A percentile compares a stretch with the other conserved stretches of the same genome.
Evolutionary conservation across 768 basidiomycete species (phyloP).

Genomic region (Porphyrellus cyaneotinctus): DNA sequence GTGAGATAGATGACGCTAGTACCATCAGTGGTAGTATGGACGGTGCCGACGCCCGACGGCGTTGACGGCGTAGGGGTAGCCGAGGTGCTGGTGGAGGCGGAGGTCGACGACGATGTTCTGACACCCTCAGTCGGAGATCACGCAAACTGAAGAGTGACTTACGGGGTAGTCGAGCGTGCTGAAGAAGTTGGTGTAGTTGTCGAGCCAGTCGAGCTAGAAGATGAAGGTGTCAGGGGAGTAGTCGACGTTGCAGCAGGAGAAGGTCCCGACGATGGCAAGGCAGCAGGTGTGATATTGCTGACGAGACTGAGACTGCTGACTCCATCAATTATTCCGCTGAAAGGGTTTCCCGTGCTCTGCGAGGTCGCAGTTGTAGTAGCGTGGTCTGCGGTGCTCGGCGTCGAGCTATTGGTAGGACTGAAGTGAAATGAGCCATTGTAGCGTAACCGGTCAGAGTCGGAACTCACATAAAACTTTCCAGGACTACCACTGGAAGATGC

Average conservation of each 20-base stretch:
- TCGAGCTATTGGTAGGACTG: constrained; percentile 8
- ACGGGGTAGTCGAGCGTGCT: constrained; percentile 14
- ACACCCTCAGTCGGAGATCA: not conserved
- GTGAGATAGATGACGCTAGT: constrained; percentile 30
- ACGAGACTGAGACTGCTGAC: constrained; percentile 18
- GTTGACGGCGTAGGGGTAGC: constrained; percentile 17
- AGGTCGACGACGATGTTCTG: constrained; percentile 11
- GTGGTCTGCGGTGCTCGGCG: not conserved
- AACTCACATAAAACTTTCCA: constrained; percentile 25
- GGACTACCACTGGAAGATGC: constrained; percentile 6
- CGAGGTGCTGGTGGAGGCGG: constrained; percentile 11
- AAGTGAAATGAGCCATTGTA: not conserved
- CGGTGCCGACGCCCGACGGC: constrained; percentile 11
- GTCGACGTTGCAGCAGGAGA: constrained; percentile 15
- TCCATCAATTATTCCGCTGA: constrained; percentile 10
- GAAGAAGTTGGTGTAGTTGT: constrained; percentile 14
- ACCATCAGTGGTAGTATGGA: constrained; percentile 25
- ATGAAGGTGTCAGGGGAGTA: constrained; percentile 16
- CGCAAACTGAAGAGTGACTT: constrained; percentile 2
- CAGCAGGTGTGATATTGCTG: constrained; percentile 6
- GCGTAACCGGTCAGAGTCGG: not conserved
- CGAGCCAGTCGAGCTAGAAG: constrained; percentile 28
- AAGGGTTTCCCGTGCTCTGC: not conserved
- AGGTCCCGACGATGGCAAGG: constrained; percentile 17
- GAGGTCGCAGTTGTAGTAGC: not conserved